Base-by-base conservation (phyloP, 2,329 filamentous ascomycete genomes). In the Ascochyta viciae-villosae region DNA sequence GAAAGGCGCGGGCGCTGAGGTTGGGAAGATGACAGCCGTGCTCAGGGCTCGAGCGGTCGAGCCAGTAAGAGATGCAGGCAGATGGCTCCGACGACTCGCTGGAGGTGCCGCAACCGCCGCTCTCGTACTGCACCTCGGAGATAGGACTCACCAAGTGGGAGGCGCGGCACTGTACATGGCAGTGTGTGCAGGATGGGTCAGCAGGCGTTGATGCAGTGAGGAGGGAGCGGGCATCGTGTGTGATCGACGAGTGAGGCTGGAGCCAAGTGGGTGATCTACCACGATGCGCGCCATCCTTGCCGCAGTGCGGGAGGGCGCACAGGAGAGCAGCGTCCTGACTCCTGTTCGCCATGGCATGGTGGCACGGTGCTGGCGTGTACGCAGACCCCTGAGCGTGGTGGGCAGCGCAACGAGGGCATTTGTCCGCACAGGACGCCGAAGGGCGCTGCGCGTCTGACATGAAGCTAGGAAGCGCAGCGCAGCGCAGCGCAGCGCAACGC, bases 161-260 rank as follows among this genome's bases (percentile, higher is more conserved):
- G 27, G 31, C 38, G 12, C 46, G 31, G 33, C 42, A 42, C 19
- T 24, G 52, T 38, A 23, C 35, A 16, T 13, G 23, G 24, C n/a
- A 19, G 19, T 19, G 19, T 19, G 19, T 19, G 19, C 19, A 19
- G 19, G 19, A 19, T 19, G 19, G 19, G 19, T 19, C 19, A 19
- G 34, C 46, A 26, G 38, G 41, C 38, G 37, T 15, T 38, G 39
- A 16, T 24, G 27, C 15, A 26, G 19, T 43, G 44, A 40, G 52
- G 35, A 19, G 19, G 27, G 38, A 13, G 47, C 22, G 8, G 19
- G 34, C 41, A 48, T 41, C 35, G 33, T 47, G 19, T 13, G 54
- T 37, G 71, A 74, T 74, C 70, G 63, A 63, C 73, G 60, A 72
- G 67, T 73, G 71, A 75, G 72, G 72, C 71, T 72, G 65, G 61